Evolutionary conservation across 2,329 filamentous ascomycete genomes (phyloP).

Genomic region (Plenodomus tracheiphilus): DNA sequence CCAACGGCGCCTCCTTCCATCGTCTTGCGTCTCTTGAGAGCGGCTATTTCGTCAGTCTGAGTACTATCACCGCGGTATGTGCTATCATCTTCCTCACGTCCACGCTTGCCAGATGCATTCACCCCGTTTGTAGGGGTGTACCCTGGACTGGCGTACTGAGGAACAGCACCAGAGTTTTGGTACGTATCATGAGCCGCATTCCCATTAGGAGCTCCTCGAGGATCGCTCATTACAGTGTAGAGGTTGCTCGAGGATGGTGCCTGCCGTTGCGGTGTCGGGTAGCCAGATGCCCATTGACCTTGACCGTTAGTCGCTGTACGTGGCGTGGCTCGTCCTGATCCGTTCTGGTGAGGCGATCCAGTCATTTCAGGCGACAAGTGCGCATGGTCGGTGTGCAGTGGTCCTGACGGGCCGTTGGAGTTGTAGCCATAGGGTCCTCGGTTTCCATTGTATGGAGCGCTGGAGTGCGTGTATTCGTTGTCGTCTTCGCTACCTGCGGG

Average conservation of each 20-base stretch:
- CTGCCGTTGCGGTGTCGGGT: conserved; percentile 76
- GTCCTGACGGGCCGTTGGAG: conserved; percentile 65
- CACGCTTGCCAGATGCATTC: conserved; percentile 60
- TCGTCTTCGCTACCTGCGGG: conserved; percentile 68
- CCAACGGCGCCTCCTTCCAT: conserved; percentile 54
- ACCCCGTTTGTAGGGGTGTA: conserved; percentile 65
- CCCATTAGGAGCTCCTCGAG: conserved; percentile 69
- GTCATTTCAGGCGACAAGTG: conserved; percentile 83
- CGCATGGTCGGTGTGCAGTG: conserved; percentile 70
- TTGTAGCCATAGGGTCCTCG: conserved; percentile 78
- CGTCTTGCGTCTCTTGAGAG: conserved; percentile 79
- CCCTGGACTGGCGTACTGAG: conserved; percentile 63
- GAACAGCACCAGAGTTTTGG: conserved; percentile 62
- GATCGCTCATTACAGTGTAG: conserved; percentile 87
- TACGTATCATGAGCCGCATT: conserved; percentile 70
- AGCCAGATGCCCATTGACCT: conserved; percentile 72
- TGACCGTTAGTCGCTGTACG: conserved; percentile 74
- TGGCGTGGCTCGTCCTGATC: conserved; percentile 82
- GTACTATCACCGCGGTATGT: conserved; percentile 65
- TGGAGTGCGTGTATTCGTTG: conserved; percentile 87
- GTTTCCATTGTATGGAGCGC: conserved; percentile 69
- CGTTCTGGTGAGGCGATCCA: conserved; percentile 79
- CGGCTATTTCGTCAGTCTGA: conserved; percentile 61
- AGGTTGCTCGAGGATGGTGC: conserved; percentile 74
- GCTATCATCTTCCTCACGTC: conserved; percentile 67